Evolutionary conservation across 352 stramenopile species (phyloP).

Genomic region (Pythium diclinum): DNA sequence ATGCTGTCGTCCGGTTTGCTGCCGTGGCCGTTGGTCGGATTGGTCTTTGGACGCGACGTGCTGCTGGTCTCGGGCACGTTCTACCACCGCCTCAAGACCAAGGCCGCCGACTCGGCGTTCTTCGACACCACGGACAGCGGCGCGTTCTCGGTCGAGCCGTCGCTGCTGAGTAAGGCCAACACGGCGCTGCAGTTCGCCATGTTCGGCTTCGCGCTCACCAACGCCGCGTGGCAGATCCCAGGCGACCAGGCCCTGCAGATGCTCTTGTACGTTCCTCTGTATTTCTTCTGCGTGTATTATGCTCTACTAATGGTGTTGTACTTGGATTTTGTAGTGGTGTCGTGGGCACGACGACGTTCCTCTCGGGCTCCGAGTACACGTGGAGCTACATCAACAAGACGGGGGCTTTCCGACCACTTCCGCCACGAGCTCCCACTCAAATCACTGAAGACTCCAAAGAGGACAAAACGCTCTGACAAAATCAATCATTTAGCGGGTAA

Average conservation of each 20-base stretch:
- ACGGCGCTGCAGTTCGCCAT: conserved; percentile 73
- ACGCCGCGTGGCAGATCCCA: conserved; percentile 70
- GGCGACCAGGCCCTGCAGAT: conserved; percentile 46
- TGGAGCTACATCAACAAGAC: conserved; percentile 74
- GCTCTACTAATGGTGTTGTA: neutral
- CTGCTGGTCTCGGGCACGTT: conserved; percentile 76
- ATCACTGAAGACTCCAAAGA: neutral
- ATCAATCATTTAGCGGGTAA: no score
- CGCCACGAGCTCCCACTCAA: conserved; percentile 7
- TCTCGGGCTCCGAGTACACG: conserved; percentile 74
- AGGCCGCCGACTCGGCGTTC: conserved; percentile 60
- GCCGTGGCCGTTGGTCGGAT: conserved; percentile 51
- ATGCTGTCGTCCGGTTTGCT: conserved; percentile 69
- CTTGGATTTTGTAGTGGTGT: conserved; percentile 40
- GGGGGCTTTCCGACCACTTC: conserved; percentile 56
- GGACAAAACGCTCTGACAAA: no score
- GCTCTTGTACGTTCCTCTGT: conserved; percentile 49
- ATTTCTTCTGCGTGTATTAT: conserved; percentile 4
- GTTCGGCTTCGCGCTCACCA: conserved; percentile 71
- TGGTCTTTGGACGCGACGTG: conserved; percentile 74
- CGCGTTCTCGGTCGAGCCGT: conserved; percentile 70
- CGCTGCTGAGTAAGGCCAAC: conserved; percentile 76
- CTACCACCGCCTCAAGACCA: conserved; percentile 73
- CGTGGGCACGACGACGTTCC: conserved; percentile 68
- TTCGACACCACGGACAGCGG: conserved; percentile 75